These are phyloP conservation scores for Metroxylon sagu DNA, from an alignment of 176 grass and related monocot species.

Conservation along the genomic window DNA sequence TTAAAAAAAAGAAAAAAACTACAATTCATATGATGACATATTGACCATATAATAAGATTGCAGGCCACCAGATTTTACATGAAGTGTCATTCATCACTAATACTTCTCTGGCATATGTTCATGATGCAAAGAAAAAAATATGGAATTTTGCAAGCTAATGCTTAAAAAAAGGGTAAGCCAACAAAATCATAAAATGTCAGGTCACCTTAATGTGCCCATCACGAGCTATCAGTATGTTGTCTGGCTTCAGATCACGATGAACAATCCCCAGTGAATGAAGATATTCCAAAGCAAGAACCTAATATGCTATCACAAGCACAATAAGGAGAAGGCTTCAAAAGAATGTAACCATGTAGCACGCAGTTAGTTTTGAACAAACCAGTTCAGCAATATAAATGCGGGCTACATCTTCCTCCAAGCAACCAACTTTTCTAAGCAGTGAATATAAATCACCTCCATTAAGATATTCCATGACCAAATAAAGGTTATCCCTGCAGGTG, in stretches of 20 bases:
- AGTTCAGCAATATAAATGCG: constrained; percentile 37
- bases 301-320: neutral
- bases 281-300: constrained; percentile 53
- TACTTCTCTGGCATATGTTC: too few species aligned
- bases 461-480: constrained; percentile 43
- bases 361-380: constrained; percentile 14
- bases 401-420: constrained; percentile 38
- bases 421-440: constrained; percentile 34
- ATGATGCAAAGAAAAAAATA: too few species aligned
- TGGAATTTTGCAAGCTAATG: too few species aligned
- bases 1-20: too few species aligned
- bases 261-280: constrained; percentile 39
- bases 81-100: too few species aligned
- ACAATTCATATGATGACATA: too few species aligned
- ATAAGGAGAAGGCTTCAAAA: neutral
- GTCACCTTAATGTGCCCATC: constrained; percentile 43
- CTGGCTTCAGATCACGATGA: constrained; percentile 44
- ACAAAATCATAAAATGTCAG: neutral
- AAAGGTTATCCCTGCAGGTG: constrained; percentile 36
- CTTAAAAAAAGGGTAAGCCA: too few species aligned
- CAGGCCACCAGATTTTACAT: too few species aligned
- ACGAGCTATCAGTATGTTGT: constrained; percentile 35
- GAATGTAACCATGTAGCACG: neutral
- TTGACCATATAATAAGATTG: too few species aligned
- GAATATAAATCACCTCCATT: constrained; percentile 53